Evolutionary conservation across 108 stramenopile genomes (phyloP), one percentile per base, ranked within the genome.

Genomic region (Conticribra guillardii): DNA sequence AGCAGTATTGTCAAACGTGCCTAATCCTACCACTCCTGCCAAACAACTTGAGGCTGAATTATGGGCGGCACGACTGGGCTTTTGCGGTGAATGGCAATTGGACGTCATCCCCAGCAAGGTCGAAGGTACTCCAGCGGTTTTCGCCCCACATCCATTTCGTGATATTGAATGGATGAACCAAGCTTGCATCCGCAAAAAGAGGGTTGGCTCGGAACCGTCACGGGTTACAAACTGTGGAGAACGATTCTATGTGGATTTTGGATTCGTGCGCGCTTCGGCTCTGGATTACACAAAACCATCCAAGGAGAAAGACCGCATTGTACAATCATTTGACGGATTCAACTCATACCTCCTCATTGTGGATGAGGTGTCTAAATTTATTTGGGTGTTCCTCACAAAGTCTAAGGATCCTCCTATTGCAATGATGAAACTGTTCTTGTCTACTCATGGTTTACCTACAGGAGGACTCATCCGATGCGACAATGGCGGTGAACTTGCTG

Each of bases 381-480:
- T 33, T 45, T 61, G 60, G 60, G 37, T 61, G 7, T 61, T 61
- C 46, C 44, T 45, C 16, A 61, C 60, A 46, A 61, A 61, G 24
- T 45, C 60, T 19, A 61, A 61, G 60, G 22, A 61, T 5, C 60
- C 60, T 41, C 60, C 60, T 21, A 22, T 61, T 7, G 60, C 22
- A 9, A 46, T 22, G 41, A 27, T 19, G 60, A 22, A 14, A 2
- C 11, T 21, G 11, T 46, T 46, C 46, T 37, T 61, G n/a, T 1
- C 8, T 16, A 7, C 3, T 11, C n/a, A 26, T 47, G 61, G 61
- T 2, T 41, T 45, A 21, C 0, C 7, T 8, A 21, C 41, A 1
- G 60, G 60, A 15, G 60, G 60, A 9, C 23, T 28, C 0, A 61
- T 61, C 23, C 60, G 60, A 1, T 30, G 26, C 5, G 60, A 61